Evolutionary conservation across 2,329 filamentous ascomycete species (phyloP).

Genomic region (Ophiostoma australiae): DNA sequence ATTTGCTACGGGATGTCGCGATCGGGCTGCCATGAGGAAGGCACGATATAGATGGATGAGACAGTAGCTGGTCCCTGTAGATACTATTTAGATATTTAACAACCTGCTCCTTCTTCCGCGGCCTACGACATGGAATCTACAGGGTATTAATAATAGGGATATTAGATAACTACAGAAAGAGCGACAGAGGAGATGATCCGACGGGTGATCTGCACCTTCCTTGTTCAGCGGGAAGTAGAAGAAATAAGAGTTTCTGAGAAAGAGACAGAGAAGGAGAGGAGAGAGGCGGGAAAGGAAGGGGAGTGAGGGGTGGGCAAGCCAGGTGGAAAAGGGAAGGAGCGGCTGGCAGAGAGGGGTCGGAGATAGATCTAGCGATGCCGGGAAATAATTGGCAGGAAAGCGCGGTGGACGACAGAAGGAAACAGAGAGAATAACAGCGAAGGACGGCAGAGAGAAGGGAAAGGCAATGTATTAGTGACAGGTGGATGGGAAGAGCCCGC

Average conservation of each 20-base stretch:
- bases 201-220: conserved; percentile 13
- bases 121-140: background rate
- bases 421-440: conserved; percentile 1
- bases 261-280: background rate
- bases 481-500: background rate
- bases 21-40: background rate
- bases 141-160: background rate
- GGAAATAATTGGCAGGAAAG: background rate
- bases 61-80: conserved; percentile 1
- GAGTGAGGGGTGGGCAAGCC: background rate
- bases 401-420: background rate
- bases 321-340: background rate
- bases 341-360: conserved; percentile 4
- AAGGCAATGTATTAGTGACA: background rate
- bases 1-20: background rate
- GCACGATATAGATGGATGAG: background rate
- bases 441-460: background rate
- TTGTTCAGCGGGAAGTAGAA: background rate
- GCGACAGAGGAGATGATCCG: conserved; percentile 7
- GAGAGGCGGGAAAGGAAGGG: background rate
- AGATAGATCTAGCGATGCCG: background rate
- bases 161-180: background rate
- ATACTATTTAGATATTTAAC: background rate
- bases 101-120: background rate
- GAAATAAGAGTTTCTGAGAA: background rate